Percentiles rank a stretch among this genome's conserved stretches.
Conservation (phyloP, 2,329 filamentous ascomycete species). For the Stachybotrys echinatus region DNA sequence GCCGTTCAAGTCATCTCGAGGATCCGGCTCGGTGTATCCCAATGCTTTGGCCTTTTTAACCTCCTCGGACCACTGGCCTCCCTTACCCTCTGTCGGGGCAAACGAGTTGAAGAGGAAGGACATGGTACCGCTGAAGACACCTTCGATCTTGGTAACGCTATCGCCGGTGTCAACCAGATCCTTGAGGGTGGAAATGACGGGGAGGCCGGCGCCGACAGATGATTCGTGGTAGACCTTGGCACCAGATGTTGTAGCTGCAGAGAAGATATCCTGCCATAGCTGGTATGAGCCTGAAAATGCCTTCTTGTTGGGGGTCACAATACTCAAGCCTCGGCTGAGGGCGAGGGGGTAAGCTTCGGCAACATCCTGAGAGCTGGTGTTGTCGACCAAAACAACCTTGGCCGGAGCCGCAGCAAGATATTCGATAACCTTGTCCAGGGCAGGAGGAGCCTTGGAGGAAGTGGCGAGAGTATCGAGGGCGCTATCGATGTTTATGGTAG, state of each 20-base stretch:
- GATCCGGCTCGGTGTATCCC: slow-evolving; percentile 88
- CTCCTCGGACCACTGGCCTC: slow-evolving; percentile 84
- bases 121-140: slow-evolving; percentile 96
- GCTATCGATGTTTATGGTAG: slow-evolving; percentile 56
- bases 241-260: slow-evolving; percentile 60
- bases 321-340: slow-evolving; percentile 74
- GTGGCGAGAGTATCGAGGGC: slow-evolving; percentile 58
- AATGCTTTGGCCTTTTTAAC: slow-evolving; percentile 88
- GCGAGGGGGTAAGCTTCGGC: slow-evolving; percentile 79
- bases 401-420: slow-evolving; percentile 75
- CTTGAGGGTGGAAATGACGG: slow-evolving; percentile 87
- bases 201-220: slow-evolving; percentile 87
- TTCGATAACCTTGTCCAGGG: slow-evolving; percentile 64
- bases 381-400: slow-evolving; percentile 84
- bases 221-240: slow-evolving; percentile 94
- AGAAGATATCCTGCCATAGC: slow-evolving; percentile 85
- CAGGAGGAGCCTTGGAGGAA: slow-evolving; percentile 59
- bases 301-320: slow-evolving; percentile 98
- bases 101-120: slow-evolving; percentile 98
- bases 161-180: slow-evolving; percentile 95
- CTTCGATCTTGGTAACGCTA: slow-evolving; percentile 85
- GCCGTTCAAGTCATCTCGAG: slow-evolving; percentile 80
- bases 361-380: slow-evolving; percentile 85
- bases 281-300: slow-evolving; percentile 79
- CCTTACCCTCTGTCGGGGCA: slow-evolving; percentile 68